These are phyloP conservation scores for Russula vinacea DNA, from an alignment of 768 basidiomycete genomes.

Conservation along the genomic window DNA sequence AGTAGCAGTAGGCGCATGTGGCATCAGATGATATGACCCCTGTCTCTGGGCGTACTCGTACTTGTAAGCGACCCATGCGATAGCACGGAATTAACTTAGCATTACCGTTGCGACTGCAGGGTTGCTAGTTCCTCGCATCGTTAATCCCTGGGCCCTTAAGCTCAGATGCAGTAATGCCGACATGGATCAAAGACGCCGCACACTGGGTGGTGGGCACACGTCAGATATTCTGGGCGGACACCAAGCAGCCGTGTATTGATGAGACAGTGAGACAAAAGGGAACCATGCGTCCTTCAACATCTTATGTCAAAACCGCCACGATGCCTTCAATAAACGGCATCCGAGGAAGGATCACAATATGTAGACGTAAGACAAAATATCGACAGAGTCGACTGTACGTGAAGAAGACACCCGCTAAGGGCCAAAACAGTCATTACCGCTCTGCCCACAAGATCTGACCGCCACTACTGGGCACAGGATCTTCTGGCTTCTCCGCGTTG, in stretches of 20 bases:
- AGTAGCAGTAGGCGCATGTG: no score
- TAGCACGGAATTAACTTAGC: neutral
- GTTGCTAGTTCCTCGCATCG: neutral
- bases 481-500: conserved; percentile 25
- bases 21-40: neutral
- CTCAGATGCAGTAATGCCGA: neutral
- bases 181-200: neutral
- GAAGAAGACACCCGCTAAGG: neutral
- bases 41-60: no score
- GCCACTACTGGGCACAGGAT: conserved; percentile 3
- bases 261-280: neutral
- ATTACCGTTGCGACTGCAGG: neutral
- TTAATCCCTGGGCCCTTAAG: neutral
- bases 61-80: neutral
- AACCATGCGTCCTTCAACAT: neutral
- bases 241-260: neutral
- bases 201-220: neutral
- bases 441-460: conserved; percentile 22
- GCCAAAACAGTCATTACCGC: conserved; percentile 1
- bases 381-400: neutral
- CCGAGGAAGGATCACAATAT: neutral
- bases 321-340: neutral
- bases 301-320: neutral
- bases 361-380: neutral
- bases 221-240: neutral